Percentiles rank a stretch among this genome's conserved stretches.
These are phyloP conservation scores for Corinectria fuckeliana DNA, from an alignment of 2,329 filamentous ascomycete species.

Conservation along the genomic window DNA sequence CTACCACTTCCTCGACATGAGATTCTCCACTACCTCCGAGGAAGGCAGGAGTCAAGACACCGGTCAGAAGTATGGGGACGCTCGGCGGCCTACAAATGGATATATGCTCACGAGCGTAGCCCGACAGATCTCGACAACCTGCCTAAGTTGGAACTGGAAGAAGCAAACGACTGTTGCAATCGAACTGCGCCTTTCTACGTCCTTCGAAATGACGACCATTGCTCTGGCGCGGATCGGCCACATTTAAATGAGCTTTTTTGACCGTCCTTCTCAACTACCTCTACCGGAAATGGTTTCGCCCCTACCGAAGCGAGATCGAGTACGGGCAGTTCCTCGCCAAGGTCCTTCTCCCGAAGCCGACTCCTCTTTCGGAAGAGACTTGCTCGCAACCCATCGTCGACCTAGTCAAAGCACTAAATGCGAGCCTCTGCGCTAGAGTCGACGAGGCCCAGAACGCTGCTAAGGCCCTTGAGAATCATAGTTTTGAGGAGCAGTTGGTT, in stretches of 20 bases:
- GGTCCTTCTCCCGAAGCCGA: background rate
- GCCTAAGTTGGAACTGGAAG: background rate
- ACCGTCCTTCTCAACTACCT: slow-evolving; percentile 14
- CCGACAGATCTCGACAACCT: background rate
- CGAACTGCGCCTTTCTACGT: background rate
- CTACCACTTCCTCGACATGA: background rate
- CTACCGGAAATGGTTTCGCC: slow-evolving; percentile 13
- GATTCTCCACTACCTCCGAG: background rate
- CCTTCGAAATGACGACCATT: background rate
- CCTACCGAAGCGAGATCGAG: slow-evolving; percentile 23
- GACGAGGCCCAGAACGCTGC: background rate
- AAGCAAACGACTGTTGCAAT: background rate
- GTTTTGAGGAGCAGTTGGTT: too few relatives aligned
- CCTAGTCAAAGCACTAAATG: background rate
- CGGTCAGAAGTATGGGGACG: background rate
- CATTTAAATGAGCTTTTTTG: too few relatives aligned
- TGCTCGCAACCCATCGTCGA: background rate
- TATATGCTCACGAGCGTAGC: too few relatives aligned
- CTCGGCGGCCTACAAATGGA: too few relatives aligned
- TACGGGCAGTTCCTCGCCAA: slow-evolving; percentile 19
- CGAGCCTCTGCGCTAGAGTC: background rate
- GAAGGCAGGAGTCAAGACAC: background rate
- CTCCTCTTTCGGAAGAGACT: background rate
- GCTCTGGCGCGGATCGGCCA: too few relatives aligned
- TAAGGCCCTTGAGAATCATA: too few relatives aligned